Evolutionary conservation across 2,329 filamentous ascomycete genomes (phyloP).

Genomic region (Hymenoscyphus salicellus): DNA sequence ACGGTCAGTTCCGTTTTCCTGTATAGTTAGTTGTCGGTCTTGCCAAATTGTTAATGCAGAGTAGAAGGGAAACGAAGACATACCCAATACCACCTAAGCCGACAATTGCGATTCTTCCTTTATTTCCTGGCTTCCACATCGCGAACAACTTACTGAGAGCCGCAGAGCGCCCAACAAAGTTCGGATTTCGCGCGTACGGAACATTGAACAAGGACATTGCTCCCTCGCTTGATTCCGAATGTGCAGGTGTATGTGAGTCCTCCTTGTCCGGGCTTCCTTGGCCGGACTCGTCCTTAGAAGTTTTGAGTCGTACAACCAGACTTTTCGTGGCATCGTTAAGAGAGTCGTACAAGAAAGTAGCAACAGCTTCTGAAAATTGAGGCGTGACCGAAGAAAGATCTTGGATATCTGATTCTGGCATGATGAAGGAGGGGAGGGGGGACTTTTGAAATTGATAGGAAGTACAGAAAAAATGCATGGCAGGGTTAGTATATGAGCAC

Average conservation of each 20-base stretch:
- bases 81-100: constrained; percentile 31
- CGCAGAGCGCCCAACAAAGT: constrained; percentile 26
- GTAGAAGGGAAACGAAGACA: not conserved
- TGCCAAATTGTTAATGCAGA: not conserved
- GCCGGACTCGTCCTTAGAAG: not conserved
- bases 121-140: constrained; percentile 28
- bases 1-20: constrained; percentile 29
- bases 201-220: constrained; percentile 21
- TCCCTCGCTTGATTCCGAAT: constrained; percentile 11
- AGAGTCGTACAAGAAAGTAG: constrained; percentile 5
- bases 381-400: constrained; percentile 4
- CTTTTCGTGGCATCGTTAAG: constrained; percentile 12
- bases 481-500: constrained; percentile 8
- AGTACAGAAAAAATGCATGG: not conserved
- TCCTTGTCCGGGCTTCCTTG: not conserved
- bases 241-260: constrained; percentile 8
- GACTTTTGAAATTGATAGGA: not conserved
- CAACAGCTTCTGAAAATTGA: constrained; percentile 14
- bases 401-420: not conserved
- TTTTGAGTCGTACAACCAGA: constrained; percentile 9
- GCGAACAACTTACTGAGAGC: constrained; percentile 23
- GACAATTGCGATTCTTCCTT: constrained; percentile 25
- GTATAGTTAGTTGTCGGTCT: not conserved
- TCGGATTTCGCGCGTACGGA: constrained; percentile 22
- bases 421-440: not conserved